Evolutionary conservation across 2,329 filamentous ascomycete genomes (phyloP).

Genomic region (Teratosphaeria nubilosa): DNA sequence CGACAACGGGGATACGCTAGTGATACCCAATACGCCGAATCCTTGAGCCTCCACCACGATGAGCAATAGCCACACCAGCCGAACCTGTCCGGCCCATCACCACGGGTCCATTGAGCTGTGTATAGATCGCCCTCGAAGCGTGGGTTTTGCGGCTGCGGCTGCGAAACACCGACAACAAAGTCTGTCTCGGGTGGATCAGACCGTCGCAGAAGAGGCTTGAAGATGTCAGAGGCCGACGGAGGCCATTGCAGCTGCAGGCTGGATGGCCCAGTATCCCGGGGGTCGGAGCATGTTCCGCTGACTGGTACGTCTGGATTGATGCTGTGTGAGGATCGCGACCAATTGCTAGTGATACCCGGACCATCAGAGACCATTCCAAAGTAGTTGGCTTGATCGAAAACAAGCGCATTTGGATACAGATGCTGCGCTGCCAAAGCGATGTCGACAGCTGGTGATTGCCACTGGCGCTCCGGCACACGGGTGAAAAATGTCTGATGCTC

Average conservation of each 20-base stretch:
- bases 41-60: slow-evolving; percentile 80
- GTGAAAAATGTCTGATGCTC: background rate
- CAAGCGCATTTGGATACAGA: background rate
- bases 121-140: slow-evolving; percentile 75
- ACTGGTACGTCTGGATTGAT: background rate
- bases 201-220: background rate
- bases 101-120: slow-evolving; percentile 73
- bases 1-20: background rate
- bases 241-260: background rate
- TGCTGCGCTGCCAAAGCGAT: background rate
- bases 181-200: background rate
- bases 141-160: slow-evolving; percentile 8
- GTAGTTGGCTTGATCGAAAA: background rate
- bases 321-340: background rate
- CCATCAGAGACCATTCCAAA: background rate
- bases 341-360: background rate
- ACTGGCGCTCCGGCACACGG: background rate
- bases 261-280: background rate
- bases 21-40: slow-evolving; percentile 67
- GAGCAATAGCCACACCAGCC: slow-evolving; percentile 88
- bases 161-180: background rate
- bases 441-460: background rate
- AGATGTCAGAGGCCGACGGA: background rate
- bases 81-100: slow-evolving; percentile 77
- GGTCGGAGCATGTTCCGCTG: background rate